Evolutionary conservation across 2,329 filamentous ascomycete genomes (phyloP).

Genomic region (Alternaria tenuissima): DNA sequence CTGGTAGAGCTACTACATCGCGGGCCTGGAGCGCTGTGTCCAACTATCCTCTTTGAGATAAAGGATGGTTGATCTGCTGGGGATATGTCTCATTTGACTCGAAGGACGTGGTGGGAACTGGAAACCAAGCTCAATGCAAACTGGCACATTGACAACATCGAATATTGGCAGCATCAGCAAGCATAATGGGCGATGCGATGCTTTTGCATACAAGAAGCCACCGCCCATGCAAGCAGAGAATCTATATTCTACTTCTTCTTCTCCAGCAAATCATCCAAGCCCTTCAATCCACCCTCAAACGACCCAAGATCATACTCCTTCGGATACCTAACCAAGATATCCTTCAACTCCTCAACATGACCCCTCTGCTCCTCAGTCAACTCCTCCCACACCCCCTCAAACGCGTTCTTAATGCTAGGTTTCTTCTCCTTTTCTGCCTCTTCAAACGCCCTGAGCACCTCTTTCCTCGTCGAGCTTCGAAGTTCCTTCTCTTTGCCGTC

Average conservation of each 20-base stretch:
- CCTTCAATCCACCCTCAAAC: slow-evolving; percentile 76
- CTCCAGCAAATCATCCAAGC: slow-evolving; percentile 57
- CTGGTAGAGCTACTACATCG: not conserved
- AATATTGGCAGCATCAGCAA: not conserved
- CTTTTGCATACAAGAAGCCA: not conserved
- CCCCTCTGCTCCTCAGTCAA: slow-evolving; percentile 78
- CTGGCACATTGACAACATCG: too few species aligned
- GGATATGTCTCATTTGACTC: not conserved
- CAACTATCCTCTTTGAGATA: not conserved
- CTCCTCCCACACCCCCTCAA: slow-evolving; percentile 89
- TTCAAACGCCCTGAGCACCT: slow-evolving; percentile 83
- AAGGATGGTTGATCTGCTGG: not conserved
- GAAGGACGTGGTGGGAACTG: not conserved
- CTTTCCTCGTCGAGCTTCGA: slow-evolving; percentile 71
- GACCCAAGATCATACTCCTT: slow-evolving; percentile 86
- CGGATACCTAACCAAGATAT: slow-evolving; percentile 84
- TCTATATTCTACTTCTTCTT: slow-evolving; percentile 20
- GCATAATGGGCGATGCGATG: not conserved
- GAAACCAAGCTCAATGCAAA: too few species aligned
- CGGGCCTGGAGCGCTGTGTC: too few species aligned
- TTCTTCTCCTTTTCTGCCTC: slow-evolving; percentile 85
- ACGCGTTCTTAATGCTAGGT: slow-evolving; percentile 74
- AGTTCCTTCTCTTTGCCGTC: slow-evolving; percentile 81
- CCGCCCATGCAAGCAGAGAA: not conserved
- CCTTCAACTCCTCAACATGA: slow-evolving; percentile 79